phyloP scores from a whole-genome alignment of 257 asterid genomes.

The Phtheirospermum japonicum region DNA sequence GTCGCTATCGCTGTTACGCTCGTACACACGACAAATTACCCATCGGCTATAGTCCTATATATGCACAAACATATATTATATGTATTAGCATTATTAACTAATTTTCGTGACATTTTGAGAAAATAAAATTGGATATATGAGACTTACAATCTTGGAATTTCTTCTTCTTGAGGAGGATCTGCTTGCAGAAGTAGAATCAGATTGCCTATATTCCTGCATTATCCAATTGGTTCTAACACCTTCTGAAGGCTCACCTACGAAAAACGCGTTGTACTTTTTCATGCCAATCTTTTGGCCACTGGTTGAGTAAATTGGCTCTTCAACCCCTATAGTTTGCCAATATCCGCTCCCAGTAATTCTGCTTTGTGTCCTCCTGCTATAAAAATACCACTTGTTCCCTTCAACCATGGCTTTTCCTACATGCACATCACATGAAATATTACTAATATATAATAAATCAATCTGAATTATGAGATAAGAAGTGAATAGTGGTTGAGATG shows the following conservation, averaged over 20 bases:
- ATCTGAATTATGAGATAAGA: too few relatives aligned
- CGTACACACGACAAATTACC: conserved; percentile 89
- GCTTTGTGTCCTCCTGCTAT: conserved; percentile 75
- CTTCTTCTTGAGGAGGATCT: conserved; percentile 59
- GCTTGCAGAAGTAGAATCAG: conserved; percentile 41
- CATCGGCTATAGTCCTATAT: conserved; percentile 82
- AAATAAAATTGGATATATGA: too few relatives aligned
- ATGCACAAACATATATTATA: too few relatives aligned
- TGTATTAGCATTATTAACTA: not conserved
- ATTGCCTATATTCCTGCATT: conserved; percentile 76
- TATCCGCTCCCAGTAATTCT: conserved; percentile 69
- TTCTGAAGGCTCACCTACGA: conserved; percentile 59
- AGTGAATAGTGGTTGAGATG: too few relatives aligned
- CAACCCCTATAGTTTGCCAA: conserved; percentile 69
- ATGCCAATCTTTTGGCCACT: conserved; percentile 54
- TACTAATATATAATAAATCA: too few relatives aligned
- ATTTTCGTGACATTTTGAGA: not conserved
- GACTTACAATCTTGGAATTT: conserved; percentile 59
- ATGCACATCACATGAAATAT: too few relatives aligned
- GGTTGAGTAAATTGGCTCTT: conserved; percentile 61
- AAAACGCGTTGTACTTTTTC: conserved; percentile 61
- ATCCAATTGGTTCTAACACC: conserved; percentile 74
- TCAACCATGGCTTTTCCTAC: conserved; percentile 93
- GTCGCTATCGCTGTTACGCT: conserved; percentile 39
- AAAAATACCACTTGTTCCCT: conserved; percentile 89